Conservation (phyloP, 2,329 filamentous ascomycete species). For the Calonectria hongkongensis region DNA sequence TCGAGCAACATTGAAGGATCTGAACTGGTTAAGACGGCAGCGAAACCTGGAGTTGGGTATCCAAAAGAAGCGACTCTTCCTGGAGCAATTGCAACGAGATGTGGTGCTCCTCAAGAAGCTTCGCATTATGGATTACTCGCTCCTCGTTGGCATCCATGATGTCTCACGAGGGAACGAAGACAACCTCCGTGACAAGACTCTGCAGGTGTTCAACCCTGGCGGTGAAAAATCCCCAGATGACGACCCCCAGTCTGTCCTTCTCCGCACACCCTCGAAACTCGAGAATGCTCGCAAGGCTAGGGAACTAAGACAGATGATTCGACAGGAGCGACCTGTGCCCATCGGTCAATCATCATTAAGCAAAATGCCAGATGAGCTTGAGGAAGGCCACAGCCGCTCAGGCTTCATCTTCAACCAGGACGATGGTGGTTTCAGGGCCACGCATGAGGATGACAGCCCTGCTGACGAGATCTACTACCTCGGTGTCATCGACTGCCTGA, state of each 20-base stretch:
- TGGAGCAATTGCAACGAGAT: constrained; percentile 91
- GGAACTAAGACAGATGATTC: constrained; percentile 93
- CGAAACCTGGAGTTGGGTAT: constrained; percentile 92
- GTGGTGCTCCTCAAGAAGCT: constrained; percentile 90
- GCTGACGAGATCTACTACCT: constrained; percentile 98
- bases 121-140: constrained; percentile 99
- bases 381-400: constrained; percentile 81
- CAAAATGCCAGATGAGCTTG: constrained; percentile 93
- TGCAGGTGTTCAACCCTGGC: constrained; percentile 95
- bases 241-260: constrained; percentile 79
- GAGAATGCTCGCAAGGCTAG: constrained; percentile 94
- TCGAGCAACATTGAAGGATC: constrained; percentile 93
- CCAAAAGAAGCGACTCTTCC: constrained; percentile 89
- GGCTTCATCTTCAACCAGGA: constrained; percentile 93
- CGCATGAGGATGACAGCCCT: constrained; percentile 89
- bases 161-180: constrained; percentile 93
- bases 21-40: constrained; percentile 95
- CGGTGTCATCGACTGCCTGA: constrained; percentile 98
- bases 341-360: constrained; percentile 87
- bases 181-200: constrained; percentile 90
- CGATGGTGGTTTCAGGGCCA: constrained; percentile 94
- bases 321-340: constrained; percentile 93
- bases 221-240: constrained; percentile 76
- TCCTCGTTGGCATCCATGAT: constrained; percentile 96
- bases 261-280: constrained; percentile 93